Conservation (phyloP, 1,139 yeast genomes). For the Debaryomyces robertsiae region DNA sequence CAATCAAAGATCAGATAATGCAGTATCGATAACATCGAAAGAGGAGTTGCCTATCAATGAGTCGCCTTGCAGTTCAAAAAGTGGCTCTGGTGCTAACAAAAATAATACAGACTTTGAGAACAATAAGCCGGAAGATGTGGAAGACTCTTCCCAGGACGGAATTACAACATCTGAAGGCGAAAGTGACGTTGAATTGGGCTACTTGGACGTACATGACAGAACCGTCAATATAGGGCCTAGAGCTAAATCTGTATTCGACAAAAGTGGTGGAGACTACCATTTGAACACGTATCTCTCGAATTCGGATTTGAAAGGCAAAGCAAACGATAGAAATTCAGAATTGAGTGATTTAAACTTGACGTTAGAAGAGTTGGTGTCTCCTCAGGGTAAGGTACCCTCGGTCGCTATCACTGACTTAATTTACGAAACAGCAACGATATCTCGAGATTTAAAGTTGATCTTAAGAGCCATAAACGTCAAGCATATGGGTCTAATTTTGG, state of each 20-base stretch:
- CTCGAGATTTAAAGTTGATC: slow-evolving; percentile 65
- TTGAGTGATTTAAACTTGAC: slow-evolving; percentile 31
- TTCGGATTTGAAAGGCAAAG: slow-evolving; percentile 10
- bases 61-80: too few species aligned
- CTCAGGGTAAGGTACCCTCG: slow-evolving; percentile 54
- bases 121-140: not conserved
- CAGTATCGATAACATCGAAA: slow-evolving; percentile 1
- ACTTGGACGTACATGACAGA: slow-evolving; percentile 30
- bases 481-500: slow-evolving; percentile 52
- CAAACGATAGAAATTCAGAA: slow-evolving; percentile 15
- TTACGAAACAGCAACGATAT: slow-evolving; percentile 60
- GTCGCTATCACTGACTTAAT: slow-evolving; percentile 58
- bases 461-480: slow-evolving; percentile 63
- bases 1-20: not conserved
- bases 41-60: not conserved
- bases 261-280: slow-evolving; percentile 21
- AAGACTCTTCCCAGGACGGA: slow-evolving; percentile 21
- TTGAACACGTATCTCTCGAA: slow-evolving; percentile 8
- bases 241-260: slow-evolving; percentile 42
- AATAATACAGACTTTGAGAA: not conserved
- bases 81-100: too few species aligned
- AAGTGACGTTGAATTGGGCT: slow-evolving; percentile 29
- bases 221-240: slow-evolving; percentile 31
- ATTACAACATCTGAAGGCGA: slow-evolving; percentile 25
- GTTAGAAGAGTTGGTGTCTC: slow-evolving; percentile 55